A percentile compares a stretch with the other conserved stretches of the same genome.
These are phyloP conservation scores for Clitopilus hobsonii DNA, from an alignment of 768 basidiomycete species.

Conservation along the genomic window DNA sequence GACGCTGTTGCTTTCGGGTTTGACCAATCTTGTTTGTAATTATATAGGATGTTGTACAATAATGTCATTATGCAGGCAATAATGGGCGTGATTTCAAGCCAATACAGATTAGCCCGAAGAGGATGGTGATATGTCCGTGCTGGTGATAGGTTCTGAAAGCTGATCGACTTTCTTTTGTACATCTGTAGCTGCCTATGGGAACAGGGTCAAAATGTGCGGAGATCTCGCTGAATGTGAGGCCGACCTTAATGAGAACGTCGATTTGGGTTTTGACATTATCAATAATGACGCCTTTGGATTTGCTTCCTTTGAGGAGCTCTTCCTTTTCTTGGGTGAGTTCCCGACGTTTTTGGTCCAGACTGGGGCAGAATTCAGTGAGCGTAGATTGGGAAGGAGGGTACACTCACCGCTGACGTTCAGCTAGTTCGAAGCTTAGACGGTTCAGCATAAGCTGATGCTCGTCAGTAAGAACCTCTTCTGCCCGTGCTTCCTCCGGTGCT, in stretches of 20 bases:
- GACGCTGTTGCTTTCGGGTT: background rate
- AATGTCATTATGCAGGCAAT: background rate
- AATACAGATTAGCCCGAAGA: background rate
- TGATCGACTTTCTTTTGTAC: slow-evolving; percentile 75
- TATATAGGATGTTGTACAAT: slow-evolving; percentile 1
- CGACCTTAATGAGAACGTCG: slow-evolving; percentile 70
- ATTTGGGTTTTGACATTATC: slow-evolving; percentile 79
- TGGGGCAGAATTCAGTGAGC: too few species aligned
- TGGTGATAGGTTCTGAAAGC: slow-evolving; percentile 43
- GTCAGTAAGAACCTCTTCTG: slow-evolving; percentile 56
- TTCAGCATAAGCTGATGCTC: slow-evolving; percentile 86
- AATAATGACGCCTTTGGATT: slow-evolving; percentile 63
- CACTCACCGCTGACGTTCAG: slow-evolving; percentile 78
- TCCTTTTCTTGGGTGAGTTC: slow-evolving; percentile 70
- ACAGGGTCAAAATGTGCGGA: slow-evolving; percentile 9
- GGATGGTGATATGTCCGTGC: background rate
- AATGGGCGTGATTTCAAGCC: background rate
- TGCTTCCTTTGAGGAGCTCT: slow-evolving; percentile 76
- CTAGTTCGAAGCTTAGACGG: slow-evolving; percentile 81
- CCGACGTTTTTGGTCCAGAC: slow-evolving; percentile 67
- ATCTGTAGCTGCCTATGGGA: slow-evolving; percentile 57
- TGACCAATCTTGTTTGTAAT: slow-evolving; percentile 2
- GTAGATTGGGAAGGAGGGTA: too few species aligned
- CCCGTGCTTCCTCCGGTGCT: slow-evolving; percentile 65
- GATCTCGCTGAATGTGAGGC: slow-evolving; percentile 4